Percentiles rank a stretch among this genome's conserved stretches.
These are phyloP conservation scores for Ampelomyces quisqualis DNA, from an alignment of 2,329 filamentous ascomycete species.

Conservation along the genomic window DNA sequence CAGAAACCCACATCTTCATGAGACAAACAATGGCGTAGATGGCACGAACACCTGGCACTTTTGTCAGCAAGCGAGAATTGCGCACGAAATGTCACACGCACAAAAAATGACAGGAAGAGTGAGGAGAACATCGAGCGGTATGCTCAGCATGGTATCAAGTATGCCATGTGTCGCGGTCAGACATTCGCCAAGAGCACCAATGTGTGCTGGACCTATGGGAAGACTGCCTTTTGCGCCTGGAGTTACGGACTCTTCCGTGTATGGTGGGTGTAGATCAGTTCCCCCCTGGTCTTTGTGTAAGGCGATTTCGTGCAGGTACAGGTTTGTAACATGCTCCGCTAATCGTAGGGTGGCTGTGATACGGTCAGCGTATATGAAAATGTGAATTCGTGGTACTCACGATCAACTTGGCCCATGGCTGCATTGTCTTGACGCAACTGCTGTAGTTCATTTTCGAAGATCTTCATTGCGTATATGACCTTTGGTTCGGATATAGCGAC, in stretches of 20 bases:
- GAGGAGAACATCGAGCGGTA: slow-evolving; percentile 48
- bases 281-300: slow-evolving; percentile 48
- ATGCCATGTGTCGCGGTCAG: slow-evolving; percentile 50
- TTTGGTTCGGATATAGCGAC: slow-evolving; percentile 57
- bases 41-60: slow-evolving; percentile 50
- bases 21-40: slow-evolving; percentile 60
- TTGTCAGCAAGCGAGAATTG: slow-evolving; percentile 13
- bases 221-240: slow-evolving; percentile 43
- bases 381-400: slow-evolving; percentile 19
- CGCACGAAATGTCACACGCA: slow-evolving; percentile 18
- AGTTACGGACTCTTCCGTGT: slow-evolving; percentile 44
- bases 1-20: slow-evolving; percentile 61
- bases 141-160: slow-evolving; percentile 52
- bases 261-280: slow-evolving; percentile 50
- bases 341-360: slow-evolving; percentile 44
- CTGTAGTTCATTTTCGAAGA: slow-evolving; percentile 55
- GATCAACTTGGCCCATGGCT: slow-evolving; percentile 42
- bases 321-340: slow-evolving; percentile 51
- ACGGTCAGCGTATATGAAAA: slow-evolving; percentile 5
- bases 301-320: slow-evolving; percentile 55
- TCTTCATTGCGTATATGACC: slow-evolving; percentile 56
- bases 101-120: slow-evolving; percentile 50
- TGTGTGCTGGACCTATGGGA: slow-evolving; percentile 49
- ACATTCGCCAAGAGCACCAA: slow-evolving; percentile 51
- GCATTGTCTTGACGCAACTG: slow-evolving; percentile 39